These are phyloP conservation scores for Verticillium zaregamsianum DNA, from an alignment of 2,329 filamentous ascomycete genomes.

Conservation along the genomic window DNA sequence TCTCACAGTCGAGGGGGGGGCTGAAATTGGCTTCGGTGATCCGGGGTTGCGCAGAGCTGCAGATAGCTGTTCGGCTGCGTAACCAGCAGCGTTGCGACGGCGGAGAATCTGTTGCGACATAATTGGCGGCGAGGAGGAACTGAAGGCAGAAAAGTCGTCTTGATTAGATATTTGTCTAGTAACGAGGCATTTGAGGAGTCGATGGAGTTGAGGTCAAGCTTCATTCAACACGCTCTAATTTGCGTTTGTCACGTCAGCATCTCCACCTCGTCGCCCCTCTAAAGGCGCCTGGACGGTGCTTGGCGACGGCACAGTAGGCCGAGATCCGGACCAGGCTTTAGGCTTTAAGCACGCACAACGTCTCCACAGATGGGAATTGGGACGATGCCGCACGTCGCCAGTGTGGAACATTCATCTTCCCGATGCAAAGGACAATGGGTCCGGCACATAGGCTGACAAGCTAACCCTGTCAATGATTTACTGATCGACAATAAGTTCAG, in stretches of 20 bases:
- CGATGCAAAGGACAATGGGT: too few relatives aligned
- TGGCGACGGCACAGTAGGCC: background rate
- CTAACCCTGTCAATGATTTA: too few relatives aligned
- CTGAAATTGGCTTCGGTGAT: background rate
- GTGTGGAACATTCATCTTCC: background rate
- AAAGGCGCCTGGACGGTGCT: background rate
- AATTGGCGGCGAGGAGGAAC: slow-evolving; percentile 32
- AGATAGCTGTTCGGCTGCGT: slow-evolving; percentile 19
- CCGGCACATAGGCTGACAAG: too few relatives aligned
- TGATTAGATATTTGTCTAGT: too few relatives aligned
- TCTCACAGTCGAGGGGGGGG: background rate
- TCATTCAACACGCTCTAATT: background rate
- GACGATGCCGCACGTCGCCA: background rate
- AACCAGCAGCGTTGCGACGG: slow-evolving; percentile 20
- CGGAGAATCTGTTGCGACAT: slow-evolving; percentile 25
- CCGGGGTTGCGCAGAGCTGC: slow-evolving; percentile 15
- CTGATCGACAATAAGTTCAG: too few relatives aligned
- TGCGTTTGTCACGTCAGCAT: background rate
- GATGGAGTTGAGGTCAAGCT: background rate
- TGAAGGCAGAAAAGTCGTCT: background rate
- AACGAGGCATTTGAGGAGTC: background rate
- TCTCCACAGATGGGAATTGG: background rate
- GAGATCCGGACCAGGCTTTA: background rate
- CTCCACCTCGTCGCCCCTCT: background rate
- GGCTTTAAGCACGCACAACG: background rate